Evolutionary conservation across 225 moss, liverwort and hornwort genomes (phyloP).

Genomic region (Asterella californica): DNA sequence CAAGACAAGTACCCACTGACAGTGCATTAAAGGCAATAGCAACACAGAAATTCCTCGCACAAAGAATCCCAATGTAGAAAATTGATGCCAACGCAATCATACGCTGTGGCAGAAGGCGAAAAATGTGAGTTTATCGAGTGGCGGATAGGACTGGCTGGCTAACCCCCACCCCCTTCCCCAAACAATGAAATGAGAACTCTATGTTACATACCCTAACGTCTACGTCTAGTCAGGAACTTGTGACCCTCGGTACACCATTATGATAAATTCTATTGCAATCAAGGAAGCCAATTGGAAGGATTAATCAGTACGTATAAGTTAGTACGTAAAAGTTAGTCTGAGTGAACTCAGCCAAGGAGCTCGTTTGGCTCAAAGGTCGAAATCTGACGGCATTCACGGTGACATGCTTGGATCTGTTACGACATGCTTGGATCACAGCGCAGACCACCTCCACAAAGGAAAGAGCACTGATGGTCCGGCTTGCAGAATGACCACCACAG

Average conservation of each 20-base stretch:
- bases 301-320: slow-evolving; percentile 7
- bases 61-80: background rate
- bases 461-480: background rate
- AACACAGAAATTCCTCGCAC: background rate
- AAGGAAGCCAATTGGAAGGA: background rate
- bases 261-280: background rate
- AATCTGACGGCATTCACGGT: background rate
- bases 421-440: background rate
- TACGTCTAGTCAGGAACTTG: background rate
- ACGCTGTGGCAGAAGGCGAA: background rate
- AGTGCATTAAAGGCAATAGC: background rate
- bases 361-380: background rate
- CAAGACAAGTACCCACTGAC: background rate
- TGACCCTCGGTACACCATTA: background rate
- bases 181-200: slow-evolving; percentile 9
- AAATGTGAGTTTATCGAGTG: background rate
- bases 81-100: slow-evolving; percentile 10
- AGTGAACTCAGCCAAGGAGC: background rate
- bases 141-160: background rate
- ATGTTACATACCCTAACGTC: slow-evolving; percentile 23
- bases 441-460: background rate
- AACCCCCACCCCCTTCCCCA: background rate
- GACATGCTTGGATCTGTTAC: background rate
- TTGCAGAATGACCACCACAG: background rate
- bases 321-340: slow-evolving; percentile 6